phyloP scores from a whole-genome alignment of 805 yeast genomes.

The Teunomyces aglyptinius region DNA sequence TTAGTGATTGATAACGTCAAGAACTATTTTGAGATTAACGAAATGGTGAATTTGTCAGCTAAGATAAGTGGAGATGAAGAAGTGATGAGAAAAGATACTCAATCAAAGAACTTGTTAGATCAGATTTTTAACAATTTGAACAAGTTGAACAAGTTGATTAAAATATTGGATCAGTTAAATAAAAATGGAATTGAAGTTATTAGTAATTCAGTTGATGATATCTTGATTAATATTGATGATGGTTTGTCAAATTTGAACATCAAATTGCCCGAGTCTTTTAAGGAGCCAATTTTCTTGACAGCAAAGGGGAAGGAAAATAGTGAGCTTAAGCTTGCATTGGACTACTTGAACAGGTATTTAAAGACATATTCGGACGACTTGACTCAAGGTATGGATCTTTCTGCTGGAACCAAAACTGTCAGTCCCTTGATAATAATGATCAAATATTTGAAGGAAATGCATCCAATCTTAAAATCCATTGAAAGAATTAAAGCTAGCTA shows the following conservation, averaged over 20 bases:
- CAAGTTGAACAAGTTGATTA: slow-evolving; percentile 31
- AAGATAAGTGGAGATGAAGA: slow-evolving; percentile 17
- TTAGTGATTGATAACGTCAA: slow-evolving; percentile 19
- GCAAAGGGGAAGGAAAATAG: slow-evolving; percentile 2
- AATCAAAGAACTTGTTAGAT: slow-evolving; percentile 16
- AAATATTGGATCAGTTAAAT: slow-evolving; percentile 32
- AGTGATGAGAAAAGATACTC: neutral
- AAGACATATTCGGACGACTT: slow-evolving; percentile 8
- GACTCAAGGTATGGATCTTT: neutral
- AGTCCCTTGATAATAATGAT: slow-evolving; percentile 18
- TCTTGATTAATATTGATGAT: slow-evolving; percentile 30
- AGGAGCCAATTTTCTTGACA: slow-evolving; percentile 2
- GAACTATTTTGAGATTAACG: slow-evolving; percentile 28
- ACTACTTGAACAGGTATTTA: slow-evolving; percentile 25
- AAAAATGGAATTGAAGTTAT: slow-evolving; percentile 25
- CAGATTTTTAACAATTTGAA: slow-evolving; percentile 28
- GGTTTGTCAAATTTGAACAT: slow-evolving; percentile 11
- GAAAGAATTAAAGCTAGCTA: slow-evolving; percentile 15
- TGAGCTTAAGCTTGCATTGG: slow-evolving; percentile 20
- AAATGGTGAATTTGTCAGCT: slow-evolving; percentile 25
- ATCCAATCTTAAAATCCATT: slow-evolving; percentile 28
- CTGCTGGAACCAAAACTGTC: neutral
- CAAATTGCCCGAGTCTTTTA: slow-evolving; percentile 12
- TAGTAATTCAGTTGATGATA: slow-evolving; percentile 25
- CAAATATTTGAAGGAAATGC: slow-evolving; percentile 31